Evolutionary conservation across 2,329 filamentous ascomycete species (phyloP), one percentile per base, ranked within the genome.

Genomic region (Apiospora phragmitis): DNA sequence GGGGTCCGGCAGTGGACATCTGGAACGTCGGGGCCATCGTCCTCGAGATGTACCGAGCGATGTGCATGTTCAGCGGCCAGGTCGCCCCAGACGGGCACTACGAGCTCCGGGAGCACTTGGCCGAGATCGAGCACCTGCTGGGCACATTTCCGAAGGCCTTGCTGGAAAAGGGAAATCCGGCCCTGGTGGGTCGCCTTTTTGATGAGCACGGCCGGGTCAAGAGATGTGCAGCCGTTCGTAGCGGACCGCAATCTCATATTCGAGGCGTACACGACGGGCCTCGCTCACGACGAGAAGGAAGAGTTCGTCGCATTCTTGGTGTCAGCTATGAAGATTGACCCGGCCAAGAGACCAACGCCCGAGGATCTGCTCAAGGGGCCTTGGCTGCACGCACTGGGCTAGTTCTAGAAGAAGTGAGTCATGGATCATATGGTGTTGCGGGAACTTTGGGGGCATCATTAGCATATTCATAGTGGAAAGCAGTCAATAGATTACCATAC

Each of bases 1-100:
- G 76, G 76, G 74, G 75, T 45, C 42, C 16, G 21, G 71, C 55
- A 0, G 72, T 69, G 1, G 76, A 77, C 66, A 69, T 55, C 35
- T 77, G 75, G 75, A 78, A 77, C 55, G 71, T 78, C 0, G 74
- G 76, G 3, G 71, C 74, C 29, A 65, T 74, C 6, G 14, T 77
- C 26, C 62, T 75, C 1, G 74, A 77, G 67, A 14, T 72, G 26
- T 73, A 70, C 21, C 71, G 71, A 11, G 45, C 49, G 11, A 43
- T 74, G 7, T 68, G 71, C 18, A 75, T 75, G 73, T 76, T 76
- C 62, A 70, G 47, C 42, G 75, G 72, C 43, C 21, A 9, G 21
- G 18, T 9, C 18, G 35, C 51, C 4, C 70, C n/a, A 14, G 74
- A 76, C 32, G 69, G 69, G 7, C 18, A 3, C 3, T 59, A 59